A percentile compares a stretch with the other conserved stretches of the same genome.
Conservation (phyloP, 441 rosid genomes). For the Erodium texanum region DNA sequence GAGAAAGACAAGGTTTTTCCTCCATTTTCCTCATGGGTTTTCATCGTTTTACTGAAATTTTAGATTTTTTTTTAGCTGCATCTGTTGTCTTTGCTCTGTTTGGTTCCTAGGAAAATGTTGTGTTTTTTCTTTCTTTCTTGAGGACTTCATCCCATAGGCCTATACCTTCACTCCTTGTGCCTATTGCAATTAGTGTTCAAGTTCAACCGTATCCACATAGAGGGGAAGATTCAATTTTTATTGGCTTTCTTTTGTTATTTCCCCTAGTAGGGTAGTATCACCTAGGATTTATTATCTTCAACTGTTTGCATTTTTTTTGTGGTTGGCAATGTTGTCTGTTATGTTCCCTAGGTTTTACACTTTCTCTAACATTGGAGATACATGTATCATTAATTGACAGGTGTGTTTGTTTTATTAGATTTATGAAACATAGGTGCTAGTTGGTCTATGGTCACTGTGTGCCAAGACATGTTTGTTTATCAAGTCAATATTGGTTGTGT, state of each 20-base stretch:
- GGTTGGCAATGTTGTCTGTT: no score
- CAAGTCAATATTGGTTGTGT: background rate
- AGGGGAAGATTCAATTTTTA: no score
- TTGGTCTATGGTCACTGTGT: background rate
- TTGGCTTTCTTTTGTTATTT: no score
- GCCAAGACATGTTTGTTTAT: background rate
- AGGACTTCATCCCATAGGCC: background rate
- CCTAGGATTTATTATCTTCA: no score
- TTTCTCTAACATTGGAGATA: background rate
- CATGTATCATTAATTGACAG: background rate
- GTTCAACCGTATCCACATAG: no score
- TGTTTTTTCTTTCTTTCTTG: background rate
- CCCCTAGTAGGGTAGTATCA: no score
- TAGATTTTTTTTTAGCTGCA: background rate
- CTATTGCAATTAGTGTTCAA: background rate
- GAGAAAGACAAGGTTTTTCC: constrained; percentile 53
- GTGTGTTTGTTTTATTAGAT: background rate
- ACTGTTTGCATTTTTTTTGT: no score
- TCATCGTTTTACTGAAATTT: background rate
- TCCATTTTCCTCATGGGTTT: background rate
- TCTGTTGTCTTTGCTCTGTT: no score
- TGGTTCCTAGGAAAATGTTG: background rate
- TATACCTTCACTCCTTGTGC: background rate
- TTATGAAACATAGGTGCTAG: background rate
- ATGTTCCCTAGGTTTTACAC: background rate